Evolutionary conservation across 1,284 basidiomycete genomes (phyloP), one percentile per base, ranked within the genome.

Genomic region (Puccinia novopanici): DNA sequence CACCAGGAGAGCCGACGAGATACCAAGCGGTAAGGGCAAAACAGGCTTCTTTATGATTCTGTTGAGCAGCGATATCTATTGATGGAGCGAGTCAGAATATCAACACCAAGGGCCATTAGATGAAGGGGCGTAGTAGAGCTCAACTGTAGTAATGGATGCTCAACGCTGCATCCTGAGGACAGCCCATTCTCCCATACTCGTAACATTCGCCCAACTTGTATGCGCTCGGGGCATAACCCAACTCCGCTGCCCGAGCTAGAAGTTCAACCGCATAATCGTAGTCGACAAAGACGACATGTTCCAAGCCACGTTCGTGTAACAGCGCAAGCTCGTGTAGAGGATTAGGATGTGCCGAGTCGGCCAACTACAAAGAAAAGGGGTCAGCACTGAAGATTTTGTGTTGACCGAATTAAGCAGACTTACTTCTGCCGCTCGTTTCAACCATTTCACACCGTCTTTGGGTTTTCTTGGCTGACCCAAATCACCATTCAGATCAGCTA

Each of bases 1-100:
- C 95, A 65, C 96, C 96, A 0, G 95, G 94, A 8, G 95, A 98
- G 75, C 97, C 97, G 82, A 99, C 96, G 82, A 99, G 91, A 85
- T 99, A 99, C 96, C 96, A 99, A 12, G 96, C 95, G 13, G 96
- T 98, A 50, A 99, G 89, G 2, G 96, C 96, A 85, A 99, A 99
- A 86, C 95, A 98, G 0, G 96, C 95, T 85, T 99, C 96, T 24
- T 92, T 91, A 85, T 99, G 97, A 84, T 91, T 91, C 87, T 98
- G 95, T 86, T 98, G 96, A 2, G 96, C 97, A 34, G 95, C 95
- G 83, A 98, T 97, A 85, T 98, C 94, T 97, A 84, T 76, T 15
- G 57, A 70, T 22, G 48, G 55, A 37, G 24, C 24, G n/a, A 75
- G 42, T n/a, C n/a, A n/a, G n/a, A n/a, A n/a, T n/a, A n/a, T n/a